Evolutionary conservation across 1,139 yeast species (phyloP).

Genomic region (Pichia sp.): DNA sequence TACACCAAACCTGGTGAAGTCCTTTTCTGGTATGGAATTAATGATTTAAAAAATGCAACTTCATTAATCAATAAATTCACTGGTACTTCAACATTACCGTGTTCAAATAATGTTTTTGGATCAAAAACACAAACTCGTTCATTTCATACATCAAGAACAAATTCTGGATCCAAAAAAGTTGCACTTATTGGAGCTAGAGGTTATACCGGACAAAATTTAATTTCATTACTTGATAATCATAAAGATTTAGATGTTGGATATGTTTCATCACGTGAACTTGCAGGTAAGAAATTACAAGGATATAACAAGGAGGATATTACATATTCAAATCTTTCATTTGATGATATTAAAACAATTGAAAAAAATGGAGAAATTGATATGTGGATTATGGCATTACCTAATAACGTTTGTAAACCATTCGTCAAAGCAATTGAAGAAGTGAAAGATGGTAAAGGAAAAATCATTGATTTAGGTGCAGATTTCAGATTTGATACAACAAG

Average conservation of each 20-base stretch:
- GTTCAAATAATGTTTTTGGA: slow-evolving; percentile 28
- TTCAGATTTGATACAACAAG: slow-evolving; percentile 85
- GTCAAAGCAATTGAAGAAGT: slow-evolving; percentile 86
- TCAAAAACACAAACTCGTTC: slow-evolving; percentile 28
- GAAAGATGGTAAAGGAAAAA: slow-evolving; percentile 53
- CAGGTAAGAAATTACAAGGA: slow-evolving; percentile 80
- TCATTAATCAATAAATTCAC: slow-evolving; percentile 58
- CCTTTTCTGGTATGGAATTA: slow-evolving; percentile 90
- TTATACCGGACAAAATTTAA: slow-evolving; percentile 89
- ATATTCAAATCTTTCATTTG: slow-evolving; percentile 81
- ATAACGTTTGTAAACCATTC: slow-evolving; percentile 95
- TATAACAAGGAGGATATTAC: slow-evolving; percentile 74
- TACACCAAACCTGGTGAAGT: slow-evolving; percentile 84
- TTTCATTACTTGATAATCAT: slow-evolving; percentile 78
- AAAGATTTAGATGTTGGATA: slow-evolving; percentile 83
- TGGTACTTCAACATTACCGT: slow-evolving; percentile 20
- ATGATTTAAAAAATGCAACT: slow-evolving; percentile 56
- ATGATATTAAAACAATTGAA: slow-evolving; percentile 77
- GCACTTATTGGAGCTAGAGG: slow-evolving; percentile 99
- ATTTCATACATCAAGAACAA: slow-evolving; percentile 29
- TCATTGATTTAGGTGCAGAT: slow-evolving; percentile 91
- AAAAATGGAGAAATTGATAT: slow-evolving; percentile 74
- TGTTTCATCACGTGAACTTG: slow-evolving; percentile 91
- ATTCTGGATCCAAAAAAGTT: slow-evolving; percentile 44
- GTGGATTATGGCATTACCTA: slow-evolving; percentile 99